Evolutionary conservation across 306 rosid species (phyloP).

Genomic region (Quercus engelmannii): DNA sequence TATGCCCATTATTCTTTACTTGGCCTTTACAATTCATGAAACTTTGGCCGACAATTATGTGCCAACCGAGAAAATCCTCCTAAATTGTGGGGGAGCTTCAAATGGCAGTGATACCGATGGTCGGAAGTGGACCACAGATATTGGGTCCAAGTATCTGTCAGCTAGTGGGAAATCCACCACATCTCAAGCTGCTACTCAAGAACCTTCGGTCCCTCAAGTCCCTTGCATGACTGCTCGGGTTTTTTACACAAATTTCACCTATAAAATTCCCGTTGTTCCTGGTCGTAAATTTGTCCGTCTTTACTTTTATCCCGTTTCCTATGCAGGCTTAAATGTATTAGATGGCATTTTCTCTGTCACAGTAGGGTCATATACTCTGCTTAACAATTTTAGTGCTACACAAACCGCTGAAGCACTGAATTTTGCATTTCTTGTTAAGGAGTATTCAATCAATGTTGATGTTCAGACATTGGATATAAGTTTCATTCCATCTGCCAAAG

Average conservation of each 20-base stretch:
- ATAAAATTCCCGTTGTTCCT: slow-evolving; percentile 64
- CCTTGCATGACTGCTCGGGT: slow-evolving; percentile 82
- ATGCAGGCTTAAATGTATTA: slow-evolving; percentile 42
- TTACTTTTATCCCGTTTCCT: slow-evolving; percentile 70
- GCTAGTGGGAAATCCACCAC: slow-evolving; percentile 24
- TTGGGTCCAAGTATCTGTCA: slow-evolving; percentile 52
- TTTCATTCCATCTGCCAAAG: slow-evolving; percentile 53
- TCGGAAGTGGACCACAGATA: slow-evolving; percentile 64
- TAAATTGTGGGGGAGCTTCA: slow-evolving; percentile 76
- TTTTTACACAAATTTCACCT: slow-evolving; percentile 52
- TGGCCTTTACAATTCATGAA: slow-evolving; percentile 32
- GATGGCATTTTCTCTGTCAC: slow-evolving; percentile 53
- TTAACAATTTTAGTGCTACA: slow-evolving; percentile 69
- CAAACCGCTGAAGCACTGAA: slow-evolving; percentile 65
- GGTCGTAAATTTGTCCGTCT: slow-evolving; percentile 75
- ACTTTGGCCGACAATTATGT: slow-evolving; percentile 45
- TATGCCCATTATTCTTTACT: slow-evolving; percentile 18
- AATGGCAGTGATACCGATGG: slow-evolving; percentile 47
- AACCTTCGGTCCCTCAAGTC: slow-evolving; percentile 61
- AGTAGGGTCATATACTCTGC: slow-evolving; percentile 52
- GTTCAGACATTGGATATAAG: slow-evolving; percentile 56
- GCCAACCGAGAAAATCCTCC: slow-evolving; percentile 58
- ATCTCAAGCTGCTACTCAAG: slow-evolving; percentile 51
- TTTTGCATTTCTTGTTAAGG: slow-evolving; percentile 50
- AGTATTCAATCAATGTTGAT: slow-evolving; percentile 58